Base-by-base conservation (phyloP, 2,329 filamentous ascomycete species). In the Fusarium anguioides region DNA sequence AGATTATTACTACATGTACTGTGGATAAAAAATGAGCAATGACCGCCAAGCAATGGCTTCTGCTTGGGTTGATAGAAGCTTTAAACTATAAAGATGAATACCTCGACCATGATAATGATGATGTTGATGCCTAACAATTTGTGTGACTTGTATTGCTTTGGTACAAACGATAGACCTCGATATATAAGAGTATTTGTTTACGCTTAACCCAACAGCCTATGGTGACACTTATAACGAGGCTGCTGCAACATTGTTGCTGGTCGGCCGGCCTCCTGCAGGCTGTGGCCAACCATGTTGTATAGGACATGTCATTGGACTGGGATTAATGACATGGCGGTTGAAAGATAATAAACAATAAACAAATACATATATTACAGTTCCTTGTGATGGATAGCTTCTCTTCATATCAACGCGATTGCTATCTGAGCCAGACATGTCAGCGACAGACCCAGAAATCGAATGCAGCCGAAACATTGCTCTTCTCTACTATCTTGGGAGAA, bases 21-120 rank as follows among this genome's bases (percentile, higher is more conserved):
- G 57, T 51, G 56, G 40, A 54, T 39, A 37, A 41, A 64, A 68
- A 71, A 66, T 61, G 55, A 61, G 55, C 39, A 40, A 65, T 42
- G 50, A 59, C 23, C 41, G 53, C 55, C 63, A 56, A 59, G 63
- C 57, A 60, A 42, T 29, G 50, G 51, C 46, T 63, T 49, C 56
- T 58, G 50, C 60, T 63, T 61, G 57, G 63, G 48, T 54, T 65
- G 37, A 72, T 72, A 72, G 70, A 72, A 41, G 61, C 67, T 64
- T 59, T 47, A 71, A 68, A 67, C 24, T 62, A 69, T 64, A 70
- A 68, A 72, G 48, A 65, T 63, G 66, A 70, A 47, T 56, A 70
- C 36, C 39, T 39, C 33, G 17, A 39, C n/a, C n/a, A n/a, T n/a
- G n/a, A n/a, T n/a, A n/a, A n/a, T n/a, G n/a, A n/a, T n/a, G n/a